Conservation (phyloP, 2,329 filamentous ascomycete genomes). For the Pseudocercospora pini-densiflorae region DNA sequence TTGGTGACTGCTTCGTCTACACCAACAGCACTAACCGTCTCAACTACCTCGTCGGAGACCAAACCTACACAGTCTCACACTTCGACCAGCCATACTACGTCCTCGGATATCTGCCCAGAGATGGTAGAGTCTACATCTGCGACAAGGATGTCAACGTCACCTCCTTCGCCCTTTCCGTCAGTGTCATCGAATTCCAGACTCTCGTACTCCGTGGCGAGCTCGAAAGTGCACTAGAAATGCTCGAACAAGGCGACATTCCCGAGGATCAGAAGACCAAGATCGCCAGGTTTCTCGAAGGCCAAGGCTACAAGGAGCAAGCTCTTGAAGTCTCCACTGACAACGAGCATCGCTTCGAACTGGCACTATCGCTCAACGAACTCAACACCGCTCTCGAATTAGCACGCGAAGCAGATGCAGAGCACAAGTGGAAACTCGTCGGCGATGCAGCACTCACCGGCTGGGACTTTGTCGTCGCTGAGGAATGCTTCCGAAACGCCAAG, state of each 20-base stretch:
- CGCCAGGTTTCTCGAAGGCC: conserved; percentile 93
- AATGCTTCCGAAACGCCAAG: conserved; percentile 90
- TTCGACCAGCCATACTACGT: conserved; percentile 96
- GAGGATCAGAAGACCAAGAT: conserved; percentile 98
- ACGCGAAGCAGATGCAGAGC: conserved; percentile 80
- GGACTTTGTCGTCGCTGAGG: conserved; percentile 85
- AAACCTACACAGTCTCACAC: conserved; percentile 96
- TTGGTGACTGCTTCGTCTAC: conserved; percentile 99
- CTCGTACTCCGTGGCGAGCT: conserved; percentile 91
- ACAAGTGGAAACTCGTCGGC: conserved; percentile 98
- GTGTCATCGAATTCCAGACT: conserved; percentile 96
- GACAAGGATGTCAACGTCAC: conserved; percentile 95
- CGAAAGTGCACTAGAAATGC: conserved; percentile 84
- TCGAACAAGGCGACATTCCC: conserved; percentile 72
- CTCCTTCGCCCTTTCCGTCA: conserved; percentile 87
- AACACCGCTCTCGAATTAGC: conserved; percentile 86
- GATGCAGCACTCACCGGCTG: conserved; percentile 85
- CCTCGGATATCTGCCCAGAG: conserved; percentile 90
- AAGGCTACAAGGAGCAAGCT: conserved; percentile 94
- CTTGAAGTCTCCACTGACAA: conserved; percentile 92
- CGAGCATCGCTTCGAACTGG: conserved; percentile 95
- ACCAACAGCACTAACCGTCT: conserved; percentile 95
- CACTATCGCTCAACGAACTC: conserved; percentile 80
- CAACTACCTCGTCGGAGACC: conserved; percentile 97
- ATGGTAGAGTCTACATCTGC: conserved; percentile 91